These are phyloP conservation scores for Saccharomycopsis olivae DNA, from an alignment of 805 yeast genomes.

Conservation along the genomic window DNA sequence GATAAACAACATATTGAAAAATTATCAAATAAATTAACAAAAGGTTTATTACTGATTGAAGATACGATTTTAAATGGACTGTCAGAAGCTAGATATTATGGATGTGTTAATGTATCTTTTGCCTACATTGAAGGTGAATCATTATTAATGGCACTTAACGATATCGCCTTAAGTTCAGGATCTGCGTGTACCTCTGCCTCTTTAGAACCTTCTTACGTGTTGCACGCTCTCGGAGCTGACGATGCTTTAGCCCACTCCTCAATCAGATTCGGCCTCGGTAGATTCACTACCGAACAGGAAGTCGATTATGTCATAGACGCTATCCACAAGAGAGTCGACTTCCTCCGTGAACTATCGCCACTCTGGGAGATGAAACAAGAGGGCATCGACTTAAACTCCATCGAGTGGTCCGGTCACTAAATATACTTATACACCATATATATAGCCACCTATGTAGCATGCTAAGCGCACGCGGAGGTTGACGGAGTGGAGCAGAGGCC, in stretches of 20 bases:
- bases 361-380: slow-evolving; percentile 99
- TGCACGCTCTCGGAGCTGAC: slow-evolving; percentile 95
- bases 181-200: slow-evolving; percentile 99
- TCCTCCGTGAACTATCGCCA: slow-evolving; percentile 86
- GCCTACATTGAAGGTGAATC: slow-evolving; percentile 99
- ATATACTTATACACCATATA: too few species aligned
- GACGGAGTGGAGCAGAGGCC: too few species aligned
- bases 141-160: slow-evolving; percentile 91
- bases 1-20: slow-evolving; percentile 62
- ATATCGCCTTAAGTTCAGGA: slow-evolving; percentile 91
- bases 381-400: slow-evolving; percentile 86
- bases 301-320: slow-evolving; percentile 89
- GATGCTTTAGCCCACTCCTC: slow-evolving; percentile 98
- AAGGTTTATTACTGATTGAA: slow-evolving; percentile 68
- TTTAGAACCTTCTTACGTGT: slow-evolving; percentile 91
- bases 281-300: slow-evolving; percentile 95
- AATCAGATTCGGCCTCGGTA: slow-evolving; percentile 92
- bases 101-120: slow-evolving; percentile 94
- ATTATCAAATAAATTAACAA: slow-evolving; percentile 63
- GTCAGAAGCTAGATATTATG: slow-evolving; percentile 61
- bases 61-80: slow-evolving; percentile 91
- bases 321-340: slow-evolving; percentile 78
- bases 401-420: slow-evolving; percentile 97
- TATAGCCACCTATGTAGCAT: too few species aligned
- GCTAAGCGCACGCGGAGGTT: too few species aligned